phyloP scores from a whole-genome alignment of 352 stramenopile species.

The Phytophthora brassicae region DNA sequence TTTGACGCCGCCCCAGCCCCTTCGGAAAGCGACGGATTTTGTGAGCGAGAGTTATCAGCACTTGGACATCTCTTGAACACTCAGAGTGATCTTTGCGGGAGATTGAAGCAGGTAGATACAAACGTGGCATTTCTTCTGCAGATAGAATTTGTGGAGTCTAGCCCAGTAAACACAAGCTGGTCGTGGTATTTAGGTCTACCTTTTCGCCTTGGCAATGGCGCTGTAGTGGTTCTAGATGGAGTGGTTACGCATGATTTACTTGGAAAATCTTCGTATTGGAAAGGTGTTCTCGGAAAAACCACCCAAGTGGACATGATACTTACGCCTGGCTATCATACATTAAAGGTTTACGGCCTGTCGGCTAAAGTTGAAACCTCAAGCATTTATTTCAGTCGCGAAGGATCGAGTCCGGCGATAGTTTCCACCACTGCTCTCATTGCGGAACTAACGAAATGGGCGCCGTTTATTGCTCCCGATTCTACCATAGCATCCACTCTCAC shows the following conservation, averaged over 20 bases:
- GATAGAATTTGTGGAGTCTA: slow-evolving; percentile 55
- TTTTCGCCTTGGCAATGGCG: slow-evolving; percentile 51
- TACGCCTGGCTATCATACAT: slow-evolving; percentile 34
- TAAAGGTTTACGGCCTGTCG: slow-evolving; percentile 52
- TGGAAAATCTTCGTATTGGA: slow-evolving; percentile 46
- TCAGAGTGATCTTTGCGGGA: slow-evolving; percentile 51
- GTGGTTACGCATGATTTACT: slow-evolving; percentile 49
- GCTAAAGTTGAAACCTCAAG: slow-evolving; percentile 49
- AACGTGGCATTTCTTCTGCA: slow-evolving; percentile 49
- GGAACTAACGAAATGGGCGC: slow-evolving; percentile 43
- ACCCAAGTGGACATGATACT: slow-evolving; percentile 46
- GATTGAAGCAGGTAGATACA: slow-evolving; percentile 36
- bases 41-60: slow-evolving; percentile 43
- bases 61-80: slow-evolving; percentile 47
- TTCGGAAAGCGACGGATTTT: slow-evolving; percentile 58
- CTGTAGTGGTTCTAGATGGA: slow-evolving; percentile 47
- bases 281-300: slow-evolving; percentile 35
- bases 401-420: slow-evolving; percentile 25
- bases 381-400: slow-evolving; percentile 50
- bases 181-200: slow-evolving; percentile 60
- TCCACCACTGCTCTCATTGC: slow-evolving; percentile 29
- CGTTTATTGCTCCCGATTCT: slow-evolving; percentile 35
- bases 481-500: slow-evolving; percentile 28
- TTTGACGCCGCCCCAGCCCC: slow-evolving; percentile 44
- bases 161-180: slow-evolving; percentile 37